Base-by-base conservation (phyloP, 148 eudicot genomes). In the Chenopodium quinoa region DNA sequence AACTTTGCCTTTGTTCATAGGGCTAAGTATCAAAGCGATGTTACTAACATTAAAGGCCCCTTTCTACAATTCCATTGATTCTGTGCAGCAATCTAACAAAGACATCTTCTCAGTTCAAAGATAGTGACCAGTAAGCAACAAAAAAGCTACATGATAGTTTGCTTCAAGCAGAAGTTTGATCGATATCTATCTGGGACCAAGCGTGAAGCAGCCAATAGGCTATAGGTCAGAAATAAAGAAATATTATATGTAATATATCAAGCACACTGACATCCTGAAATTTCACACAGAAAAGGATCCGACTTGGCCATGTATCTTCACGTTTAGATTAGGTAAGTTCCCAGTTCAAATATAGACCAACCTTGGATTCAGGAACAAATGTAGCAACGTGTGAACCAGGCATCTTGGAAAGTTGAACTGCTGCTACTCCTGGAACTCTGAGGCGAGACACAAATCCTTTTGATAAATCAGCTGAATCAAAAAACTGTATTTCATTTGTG, bases 341-440 rank as follows among this genome's bases (percentile, higher is more conserved):
- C 58, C 34, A 73, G 50, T 16, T 31, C 4, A 29, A 23, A 37
- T 54, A 22, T 54, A 22, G 69, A 84, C 71, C 84, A 88, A 97
- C 99, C 99, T 94, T 94, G 32, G 97, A 88, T 86, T 97, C 99
- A 69, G 99, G 93, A 91, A 94, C 91, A 89, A 88, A 97, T 20
- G 88, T 89, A 34, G 99, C 99, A 81, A 97, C 88, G 82, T 91
- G 89, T 80, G 95, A 86, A 70, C 98, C 93, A 32, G 95, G 92
- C 67, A 64, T 85, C 85, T 86, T 92, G 63, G 99, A 92, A 78
- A 97, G 91, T 87, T 92, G 95, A 44, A 90, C 63, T 22, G 93
- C 93, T 84, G 97, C 93, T 81, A 97, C 86, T 75, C 97, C 94
- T 76, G 94, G 97, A 86, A 97, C 79, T 89, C 88, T 92, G 47